Base-by-base conservation (phyloP, 2,329 filamentous ascomycete genomes). In the Fusarium nanum region DNA sequence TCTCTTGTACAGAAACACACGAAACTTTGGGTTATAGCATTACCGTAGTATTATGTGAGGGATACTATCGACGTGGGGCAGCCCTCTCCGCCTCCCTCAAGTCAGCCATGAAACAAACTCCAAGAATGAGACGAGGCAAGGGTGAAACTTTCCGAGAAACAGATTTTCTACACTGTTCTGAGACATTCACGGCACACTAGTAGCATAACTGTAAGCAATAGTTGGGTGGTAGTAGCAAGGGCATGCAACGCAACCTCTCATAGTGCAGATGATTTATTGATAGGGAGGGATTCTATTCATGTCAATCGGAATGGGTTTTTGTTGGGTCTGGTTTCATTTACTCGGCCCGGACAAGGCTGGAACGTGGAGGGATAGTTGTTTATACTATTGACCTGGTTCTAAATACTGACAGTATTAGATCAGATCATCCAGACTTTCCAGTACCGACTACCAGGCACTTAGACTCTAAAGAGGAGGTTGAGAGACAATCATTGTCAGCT, bases 121-220 rank as follows among this genome's bases (percentile, higher is more conserved):
- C 54, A 55, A 65, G 66, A 70, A 70, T 46, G 54, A 52, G 52
- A 37, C 46, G 67, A 69, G 34, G 55, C 61, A 70, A 69, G 66
- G 66, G 65, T 67, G 64, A 66, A 66, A 66, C 63, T 56, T 22
- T 28, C 32, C 48, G 32, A 61, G 63, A 66, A 67, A 56, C 61
- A 44, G 48, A 56, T 42, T 41, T 59, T 64, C 42, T 42, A 41
- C 34, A 37, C 34, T 37, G n/a, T 37, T 37, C 34, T 37, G 34
- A 37, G 34, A 37, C 34, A 37, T n/a, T n/a, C n/a, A 18, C 34
- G 34, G 4, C 34, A n/a, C 42, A 46, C 32, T 34, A 45, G 60
- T 61, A 63, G 56, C 47, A 16, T 7, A 28, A 32, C 13, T 32
- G 30, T 32, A 32, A 32, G 34, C 20, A 18, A 61, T 61, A 32